Base-by-base conservation (phyloP, 2,329 filamentous ascomycete species). In the Penicillium decumbens region DNA sequence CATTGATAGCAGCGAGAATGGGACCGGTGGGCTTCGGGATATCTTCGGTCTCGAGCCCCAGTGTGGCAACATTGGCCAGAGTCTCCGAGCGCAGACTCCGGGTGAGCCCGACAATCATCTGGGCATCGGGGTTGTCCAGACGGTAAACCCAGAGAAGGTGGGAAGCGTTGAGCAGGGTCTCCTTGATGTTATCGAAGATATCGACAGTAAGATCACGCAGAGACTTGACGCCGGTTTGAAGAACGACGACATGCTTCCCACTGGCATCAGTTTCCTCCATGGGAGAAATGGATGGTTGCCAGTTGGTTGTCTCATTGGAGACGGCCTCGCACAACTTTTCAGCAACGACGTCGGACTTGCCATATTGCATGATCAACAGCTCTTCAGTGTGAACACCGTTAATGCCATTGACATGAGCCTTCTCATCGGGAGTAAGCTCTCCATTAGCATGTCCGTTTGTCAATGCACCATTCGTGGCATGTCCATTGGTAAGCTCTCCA, bases 61-160 rank as follows among this genome's bases (percentile, higher is more conserved):
- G 50, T 3, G 59, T 63, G 3, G 58, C 57, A 20, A 60, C 50
- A 33, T 55, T 60, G 24, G 58, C 55, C 43, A 59, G 25, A 0
- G 55, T 58, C 43, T 64, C 62, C 1, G 62, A 64, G 13, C 62
- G 59, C 15, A 65, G 41, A 39, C 55, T 62, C 12, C 62, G 53
- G 9, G 58, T 53, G 7, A 65, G 38, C 7, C 62, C 62, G n/a
- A 64, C 54, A n/a, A 51, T 57, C 62, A 64, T 64, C 28, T 62
- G 59, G 12, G 58, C 49, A 45, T 64, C 62, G 7, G 61, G 60
- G 20, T 32, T 53, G 15, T 57, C 51, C 12, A 49, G 43, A 5
- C 49, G 50, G 30, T 62, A 62, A 8, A 65, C 60, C 62, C 62
- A 65, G 10, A 65, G 53, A 3, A 61, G 41, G 20, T 53, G 45